phyloP scores from a whole-genome alignment of 2,329 filamentous ascomycete genomes.

The Cercospora zeina region DNA sequence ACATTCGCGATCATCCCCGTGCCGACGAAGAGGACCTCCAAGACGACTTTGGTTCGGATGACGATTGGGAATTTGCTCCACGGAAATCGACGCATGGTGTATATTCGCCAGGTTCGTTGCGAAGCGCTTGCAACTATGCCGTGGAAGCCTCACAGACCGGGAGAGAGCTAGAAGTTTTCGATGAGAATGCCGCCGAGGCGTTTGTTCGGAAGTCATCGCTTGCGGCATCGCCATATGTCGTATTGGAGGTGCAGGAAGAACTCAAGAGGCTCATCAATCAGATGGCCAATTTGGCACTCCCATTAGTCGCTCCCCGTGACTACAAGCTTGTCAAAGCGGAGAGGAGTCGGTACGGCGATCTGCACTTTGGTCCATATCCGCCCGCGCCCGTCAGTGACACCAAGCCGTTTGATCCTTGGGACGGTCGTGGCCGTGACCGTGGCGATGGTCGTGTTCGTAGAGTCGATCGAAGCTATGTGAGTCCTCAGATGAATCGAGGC shows the following conservation, averaged over 20 bases:
- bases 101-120: neutral
- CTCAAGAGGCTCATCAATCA: constrained; percentile 14
- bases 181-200: neutral
- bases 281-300: constrained; percentile 7
- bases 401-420: no score
- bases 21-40: neutral
- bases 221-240: neutral
- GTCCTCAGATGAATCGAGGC: neutral
- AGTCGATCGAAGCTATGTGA: neutral
- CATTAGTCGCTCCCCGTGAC: neutral
- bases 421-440: neutral
- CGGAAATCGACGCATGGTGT: neutral
- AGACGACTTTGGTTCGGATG: neutral
- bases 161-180: constrained; percentile 15
- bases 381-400: neutral
- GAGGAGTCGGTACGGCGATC: neutral
- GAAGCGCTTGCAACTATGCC: constrained; percentile 9
- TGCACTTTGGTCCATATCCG: neutral
- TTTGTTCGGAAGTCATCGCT: constrained; percentile 1
- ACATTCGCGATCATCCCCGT: neutral
- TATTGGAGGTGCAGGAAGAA: neutral
- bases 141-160: neutral
- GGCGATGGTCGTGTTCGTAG: neutral
- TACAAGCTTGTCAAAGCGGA: neutral
- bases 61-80: neutral